Percentiles rank a stretch among this genome's conserved stretches.
phyloP scores from a whole-genome alignment of 305 asterid genomes.

The Ruellia speciosa region DNA sequence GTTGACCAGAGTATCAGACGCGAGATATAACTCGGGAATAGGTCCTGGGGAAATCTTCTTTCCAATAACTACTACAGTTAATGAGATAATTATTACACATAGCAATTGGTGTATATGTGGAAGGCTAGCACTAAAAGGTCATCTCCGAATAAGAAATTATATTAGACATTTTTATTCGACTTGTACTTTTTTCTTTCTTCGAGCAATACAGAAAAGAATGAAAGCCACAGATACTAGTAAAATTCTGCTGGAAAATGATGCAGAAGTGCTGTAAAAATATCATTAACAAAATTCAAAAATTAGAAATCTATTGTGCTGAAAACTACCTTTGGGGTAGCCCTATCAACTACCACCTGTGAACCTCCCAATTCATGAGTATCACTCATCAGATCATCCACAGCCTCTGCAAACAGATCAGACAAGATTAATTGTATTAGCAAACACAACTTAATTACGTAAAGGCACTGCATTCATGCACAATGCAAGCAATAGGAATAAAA shows the following conservation, averaged over 20 bases:
- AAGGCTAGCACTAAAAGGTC: too few relatives aligned
- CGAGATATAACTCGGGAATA: too few relatives aligned
- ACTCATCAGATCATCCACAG: conserved; percentile 91
- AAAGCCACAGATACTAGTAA: too few relatives aligned
- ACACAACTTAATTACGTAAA: conserved; percentile 7
- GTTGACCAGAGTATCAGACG: too few relatives aligned
- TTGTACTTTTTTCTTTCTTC: too few relatives aligned
- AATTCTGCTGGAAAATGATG: conserved; percentile 1
- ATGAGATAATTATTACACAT: too few relatives aligned
- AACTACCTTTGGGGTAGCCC: conserved; percentile 92
- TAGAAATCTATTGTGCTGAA: neutral
- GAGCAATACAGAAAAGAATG: too few relatives aligned
- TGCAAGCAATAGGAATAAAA: neutral
- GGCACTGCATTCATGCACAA: conserved; percentile 12
- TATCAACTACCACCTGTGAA: conserved; percentile 82
- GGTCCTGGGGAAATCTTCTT: too few relatives aligned
- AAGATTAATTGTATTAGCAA: conserved; percentile 10
- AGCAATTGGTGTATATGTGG: too few relatives aligned
- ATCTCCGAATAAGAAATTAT: too few relatives aligned
- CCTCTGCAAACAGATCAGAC: conserved; percentile 45
- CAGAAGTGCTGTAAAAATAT: conserved; percentile 2
- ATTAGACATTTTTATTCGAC: too few relatives aligned
- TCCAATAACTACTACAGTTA: too few relatives aligned
- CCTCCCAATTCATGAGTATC: conserved; percentile 94
- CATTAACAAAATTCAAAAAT: neutral